These are phyloP conservation scores for Ciborinia camelliae DNA, from an alignment of 2,329 filamentous ascomycete genomes.

Conservation along the genomic window DNA sequence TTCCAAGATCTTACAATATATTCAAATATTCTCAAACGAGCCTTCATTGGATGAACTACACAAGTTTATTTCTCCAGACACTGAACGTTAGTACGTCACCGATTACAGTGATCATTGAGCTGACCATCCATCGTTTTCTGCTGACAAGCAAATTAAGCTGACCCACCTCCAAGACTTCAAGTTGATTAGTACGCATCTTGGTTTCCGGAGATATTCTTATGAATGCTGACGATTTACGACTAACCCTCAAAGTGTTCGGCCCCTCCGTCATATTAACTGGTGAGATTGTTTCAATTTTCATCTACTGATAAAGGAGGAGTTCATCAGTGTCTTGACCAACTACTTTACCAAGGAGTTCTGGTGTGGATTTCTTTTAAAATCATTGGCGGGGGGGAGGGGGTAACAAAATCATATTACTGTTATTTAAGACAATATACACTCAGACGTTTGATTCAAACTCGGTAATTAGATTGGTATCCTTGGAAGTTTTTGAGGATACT, in stretches of 20 bases:
- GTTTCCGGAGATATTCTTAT: neutral
- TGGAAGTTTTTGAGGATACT: too few relatives aligned
- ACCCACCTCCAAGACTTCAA: neutral
- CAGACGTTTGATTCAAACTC: neutral
- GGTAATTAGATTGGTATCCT: too few relatives aligned
- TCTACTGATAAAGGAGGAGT: neutral
- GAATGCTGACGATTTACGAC: neutral
- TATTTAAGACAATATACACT: too few relatives aligned
- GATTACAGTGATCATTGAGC: neutral
- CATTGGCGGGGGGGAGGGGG: too few relatives aligned
- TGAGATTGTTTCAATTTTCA: neutral
- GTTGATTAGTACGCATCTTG: neutral
- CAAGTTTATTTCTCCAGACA: neutral
- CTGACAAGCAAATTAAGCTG: neutral
- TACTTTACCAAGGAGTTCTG: neutral
- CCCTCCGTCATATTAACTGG: neutral
- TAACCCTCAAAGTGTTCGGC: too few relatives aligned
- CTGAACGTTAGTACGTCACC: neutral
- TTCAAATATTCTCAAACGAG: neutral
- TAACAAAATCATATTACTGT: too few relatives aligned
- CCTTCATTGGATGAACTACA: neutral
- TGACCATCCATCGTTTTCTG: neutral
- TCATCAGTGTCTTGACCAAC: neutral
- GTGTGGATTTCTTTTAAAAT: neutral
- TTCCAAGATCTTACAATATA: neutral